These are phyloP conservation scores for Avicennia marina DNA, from an alignment of 257 asterid species.

Conservation along the genomic window DNA sequence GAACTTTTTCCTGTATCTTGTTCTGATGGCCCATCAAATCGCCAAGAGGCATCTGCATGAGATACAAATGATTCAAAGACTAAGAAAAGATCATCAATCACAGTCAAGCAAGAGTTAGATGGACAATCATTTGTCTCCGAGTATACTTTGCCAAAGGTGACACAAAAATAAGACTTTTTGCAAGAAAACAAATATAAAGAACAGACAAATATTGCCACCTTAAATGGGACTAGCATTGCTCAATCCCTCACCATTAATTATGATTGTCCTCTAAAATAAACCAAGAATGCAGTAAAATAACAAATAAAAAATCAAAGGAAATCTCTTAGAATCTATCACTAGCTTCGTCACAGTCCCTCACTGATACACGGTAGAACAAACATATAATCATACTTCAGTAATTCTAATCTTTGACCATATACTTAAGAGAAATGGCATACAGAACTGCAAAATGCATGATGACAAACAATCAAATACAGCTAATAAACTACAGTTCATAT, in stretches of 20 bases:
- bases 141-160: constrained; percentile 28
- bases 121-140: constrained; percentile 28
- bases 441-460: too few species aligned
- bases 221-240: too few species aligned
- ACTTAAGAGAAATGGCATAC: too few species aligned
- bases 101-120: constrained; percentile 35
- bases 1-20: constrained; percentile 29
- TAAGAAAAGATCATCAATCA: constrained; percentile 54
- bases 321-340: too few species aligned
- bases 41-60: constrained; percentile 40
- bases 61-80: constrained; percentile 46
- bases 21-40: constrained; percentile 33
- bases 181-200: background rate
- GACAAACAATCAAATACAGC: background rate
- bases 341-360: too few species aligned
- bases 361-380: too few species aligned
- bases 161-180: background rate
- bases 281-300: too few species aligned
- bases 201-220: background rate
- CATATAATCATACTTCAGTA: too few species aligned
- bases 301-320: too few species aligned
- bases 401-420: background rate
- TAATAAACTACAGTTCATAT: constrained; percentile 10
- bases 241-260: too few species aligned
- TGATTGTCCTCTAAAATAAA: too few species aligned